Evolutionary conservation across 2,329 filamentous ascomycete species (phyloP).

Genomic region (Nigrospora osmanthi): DNA sequence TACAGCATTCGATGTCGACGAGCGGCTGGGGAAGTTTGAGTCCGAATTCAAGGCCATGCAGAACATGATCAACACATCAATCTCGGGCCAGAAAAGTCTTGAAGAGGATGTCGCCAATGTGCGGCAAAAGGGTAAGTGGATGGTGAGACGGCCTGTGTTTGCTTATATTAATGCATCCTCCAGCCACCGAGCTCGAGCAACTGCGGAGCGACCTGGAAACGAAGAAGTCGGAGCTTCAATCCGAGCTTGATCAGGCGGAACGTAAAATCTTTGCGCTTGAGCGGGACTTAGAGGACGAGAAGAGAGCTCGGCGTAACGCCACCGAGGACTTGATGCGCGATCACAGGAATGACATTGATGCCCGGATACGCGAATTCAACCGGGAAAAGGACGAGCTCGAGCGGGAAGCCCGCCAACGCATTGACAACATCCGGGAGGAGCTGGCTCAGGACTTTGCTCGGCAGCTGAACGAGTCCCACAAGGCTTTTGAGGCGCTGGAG

Average conservation of each 20-base stretch:
- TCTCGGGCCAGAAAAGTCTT: constrained; percentile 58
- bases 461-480: constrained; percentile 5
- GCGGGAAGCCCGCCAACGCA: constrained; percentile 22
- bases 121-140: constrained; percentile 62
- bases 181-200: constrained; percentile 41
- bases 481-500: constrained; percentile 5
- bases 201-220: constrained; percentile 37
- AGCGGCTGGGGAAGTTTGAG: constrained; percentile 70
- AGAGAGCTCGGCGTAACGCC: constrained; percentile 21
- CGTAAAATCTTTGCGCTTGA: constrained; percentile 41
- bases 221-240: constrained; percentile 44
- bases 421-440: constrained; percentile 3
- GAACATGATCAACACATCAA: constrained; percentile 62
- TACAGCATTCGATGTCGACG: constrained; percentile 73
- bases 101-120: constrained; percentile 69
- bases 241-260: constrained; percentile 57
- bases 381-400: constrained; percentile 46
- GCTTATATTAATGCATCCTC: constrained; percentile 7
- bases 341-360: constrained; percentile 45
- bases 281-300: constrained; percentile 33
- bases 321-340: constrained; percentile 17
- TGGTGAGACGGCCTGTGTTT: background rate
- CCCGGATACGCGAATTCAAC: constrained; percentile 35
- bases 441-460: constrained; percentile 6
- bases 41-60: constrained; percentile 64